Percentiles rank a stretch among this genome's conserved stretches.
These are phyloP conservation scores for Alternaria novae-zelandiae DNA, from an alignment of 2,329 filamentous ascomycete species.

Conservation along the genomic window DNA sequence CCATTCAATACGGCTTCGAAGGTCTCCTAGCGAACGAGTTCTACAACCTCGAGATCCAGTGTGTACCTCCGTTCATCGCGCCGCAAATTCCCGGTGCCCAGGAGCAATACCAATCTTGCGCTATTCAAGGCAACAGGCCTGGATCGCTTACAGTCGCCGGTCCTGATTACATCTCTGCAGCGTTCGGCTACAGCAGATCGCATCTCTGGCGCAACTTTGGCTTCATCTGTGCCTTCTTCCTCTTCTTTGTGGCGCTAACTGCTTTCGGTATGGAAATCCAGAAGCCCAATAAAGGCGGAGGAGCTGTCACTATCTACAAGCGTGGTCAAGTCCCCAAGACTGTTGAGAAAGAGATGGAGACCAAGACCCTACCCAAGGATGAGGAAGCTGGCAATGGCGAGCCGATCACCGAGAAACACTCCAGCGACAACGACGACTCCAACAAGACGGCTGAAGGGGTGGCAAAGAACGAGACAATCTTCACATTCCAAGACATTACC, in stretches of 20 bases:
- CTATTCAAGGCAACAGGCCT: conserved; percentile 63
- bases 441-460: conserved; percentile 55
- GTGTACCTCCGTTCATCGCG: conserved; percentile 62
- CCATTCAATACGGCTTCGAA: conserved; percentile 73
- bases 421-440: conserved; percentile 32
- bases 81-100: conserved; percentile 57
- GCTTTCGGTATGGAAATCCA: conserved; percentile 54
- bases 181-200: conserved; percentile 61
- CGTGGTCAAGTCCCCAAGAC: conserved; percentile 66
- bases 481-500: conserved; percentile 86
- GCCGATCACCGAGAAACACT: conserved; percentile 32
- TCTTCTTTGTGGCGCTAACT: conserved; percentile 57
- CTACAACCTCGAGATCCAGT: conserved; percentile 62
- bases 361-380: conserved; percentile 52
- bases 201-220: conserved; percentile 69
- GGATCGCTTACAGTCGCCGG: conserved; percentile 62
- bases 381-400: conserved; percentile 59
- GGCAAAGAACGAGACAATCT: conserved; percentile 64
- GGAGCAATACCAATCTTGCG: conserved; percentile 63
- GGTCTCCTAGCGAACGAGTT: conserved; percentile 75
- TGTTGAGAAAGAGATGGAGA: conserved; percentile 64
- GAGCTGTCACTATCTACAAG: conserved; percentile 67
- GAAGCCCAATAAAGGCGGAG: conserved; percentile 67
- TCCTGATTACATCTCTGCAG: conserved; percentile 61
- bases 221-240: conserved; percentile 59